Conservation (phyloP, 2,329 filamentous ascomycete genomes). For the Macroventuria anomochaeta region DNA sequence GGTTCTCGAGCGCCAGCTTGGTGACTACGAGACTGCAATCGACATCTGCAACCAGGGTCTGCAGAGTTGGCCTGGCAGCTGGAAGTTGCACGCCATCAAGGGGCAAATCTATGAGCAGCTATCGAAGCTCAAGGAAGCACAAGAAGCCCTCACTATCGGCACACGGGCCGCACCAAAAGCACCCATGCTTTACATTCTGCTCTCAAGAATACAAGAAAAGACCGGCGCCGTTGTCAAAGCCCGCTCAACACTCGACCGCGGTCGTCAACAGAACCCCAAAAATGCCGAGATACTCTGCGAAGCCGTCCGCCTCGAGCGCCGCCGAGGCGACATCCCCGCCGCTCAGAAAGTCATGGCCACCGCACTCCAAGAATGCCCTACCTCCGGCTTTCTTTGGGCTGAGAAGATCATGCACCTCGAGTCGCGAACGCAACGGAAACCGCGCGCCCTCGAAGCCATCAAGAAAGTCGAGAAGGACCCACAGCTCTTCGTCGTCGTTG, state of each 20-base stretch:
- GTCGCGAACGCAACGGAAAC: conserved; percentile 87
- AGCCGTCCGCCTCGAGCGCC: conserved; percentile 89
- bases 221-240: conserved; percentile 87
- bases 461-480: conserved; percentile 96
- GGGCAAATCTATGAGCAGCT: conserved; percentile 94
- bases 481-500: conserved; percentile 86
- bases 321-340: conserved; percentile 80
- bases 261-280: conserved; percentile 85
- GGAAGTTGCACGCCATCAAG: conserved; percentile 98
- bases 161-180: conserved; percentile 86
- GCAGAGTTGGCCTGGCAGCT: conserved; percentile 80
- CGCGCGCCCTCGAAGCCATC: conserved; percentile 89
- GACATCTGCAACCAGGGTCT: conserved; percentile 87
- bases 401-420: conserved; percentile 97
- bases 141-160: conserved; percentile 87
- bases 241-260: conserved; percentile 89
- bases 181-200: conserved; percentile 87
- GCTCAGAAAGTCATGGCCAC: conserved; percentile 93
- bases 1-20: conserved; percentile 86
- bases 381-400: conserved; percentile 85
- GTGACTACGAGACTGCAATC: conserved; percentile 79
- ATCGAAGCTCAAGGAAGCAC: conserved; percentile 79
- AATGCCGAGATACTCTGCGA: conserved; percentile 87
- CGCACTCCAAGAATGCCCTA: conserved; percentile 88
- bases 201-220: conserved; percentile 85